Base-by-base conservation (phyloP, 2,329 filamentous ascomycete species). In the Amesomyces nigricolor region DNA sequence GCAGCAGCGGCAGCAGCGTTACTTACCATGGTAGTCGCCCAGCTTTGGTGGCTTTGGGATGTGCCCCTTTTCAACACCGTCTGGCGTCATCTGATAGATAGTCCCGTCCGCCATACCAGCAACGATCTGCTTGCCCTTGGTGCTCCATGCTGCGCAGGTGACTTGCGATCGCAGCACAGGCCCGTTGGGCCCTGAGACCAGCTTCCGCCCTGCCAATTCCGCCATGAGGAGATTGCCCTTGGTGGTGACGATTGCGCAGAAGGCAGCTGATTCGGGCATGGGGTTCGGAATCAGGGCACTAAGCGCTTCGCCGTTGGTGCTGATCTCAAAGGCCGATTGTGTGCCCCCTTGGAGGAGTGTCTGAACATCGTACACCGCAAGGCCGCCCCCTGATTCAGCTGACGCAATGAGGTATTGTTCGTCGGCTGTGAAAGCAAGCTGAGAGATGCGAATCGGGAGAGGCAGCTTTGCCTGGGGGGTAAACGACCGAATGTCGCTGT, bases 351-450 rank as follows among this genome's bases (percentile, higher is more conserved):
- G 79, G 45, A 85, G 72, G 17, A 96, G 74, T 43, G 78, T 76
- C 54, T 87, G 76, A 1, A 89, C 85, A 53, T 91, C 83, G 66
- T 95, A 97, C 2, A 95, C 86, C 4, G 88, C 87, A 58, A 99
- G 74, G 4, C 91, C 90, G 35, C 90, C 88, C 10, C 88, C 88
- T 53, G 80, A 77, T 70, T 96, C 89, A 2, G 89, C 89, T 10
- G 89, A 90, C 26, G 96, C 76, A 37, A 96, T 81, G 58, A 99
- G 75, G 63, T 87, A 90, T 63, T 83, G 83, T 68, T 96, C 95
- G 65, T 95, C 89, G n/a, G 89, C 82, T 0, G 90, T 92, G 69
- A 99, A 99, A 14, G 86, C 85, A 17, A 99, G 78, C 69, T 99
- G 94, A 10, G 90, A 95, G 52, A 96, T 81, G 63, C 87, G 85